These are phyloP conservation scores for Malassezia sympodialis DNA, from an alignment of 1,284 basidiomycete genomes.

Conservation along the genomic window DNA sequence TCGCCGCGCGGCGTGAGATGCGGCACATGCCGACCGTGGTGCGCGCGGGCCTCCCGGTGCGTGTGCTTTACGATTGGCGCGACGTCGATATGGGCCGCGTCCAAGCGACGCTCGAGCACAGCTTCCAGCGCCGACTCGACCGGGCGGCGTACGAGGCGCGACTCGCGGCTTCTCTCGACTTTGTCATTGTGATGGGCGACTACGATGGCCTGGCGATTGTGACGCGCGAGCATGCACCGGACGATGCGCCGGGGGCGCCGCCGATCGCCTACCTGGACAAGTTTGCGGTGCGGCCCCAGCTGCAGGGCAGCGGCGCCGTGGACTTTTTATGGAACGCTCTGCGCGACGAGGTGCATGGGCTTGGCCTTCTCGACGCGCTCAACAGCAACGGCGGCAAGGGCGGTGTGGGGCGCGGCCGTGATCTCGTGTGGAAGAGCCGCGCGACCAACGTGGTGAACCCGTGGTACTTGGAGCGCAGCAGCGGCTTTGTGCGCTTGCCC, in stretches of 20 bases:
- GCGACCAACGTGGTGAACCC: constrained; percentile 92
- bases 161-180: constrained; percentile 69
- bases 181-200: constrained; percentile 87
- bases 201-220: constrained; percentile 92
- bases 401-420: constrained; percentile 77
- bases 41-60: constrained; percentile 75
- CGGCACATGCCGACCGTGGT: constrained; percentile 85
- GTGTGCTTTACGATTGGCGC: constrained; percentile 60
- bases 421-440: constrained; percentile 89
- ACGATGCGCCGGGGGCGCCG: constrained; percentile 22
- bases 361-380: constrained; percentile 81
- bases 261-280: constrained; percentile 90
- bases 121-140: constrained; percentile 70
- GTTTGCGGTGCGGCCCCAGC: constrained; percentile 84
- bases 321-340: constrained; percentile 98
- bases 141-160: constrained; percentile 67
- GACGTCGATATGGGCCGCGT: constrained; percentile 67
- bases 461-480: constrained; percentile 96
- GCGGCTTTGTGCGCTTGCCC: constrained; percentile 68
- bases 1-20: constrained; percentile 74
- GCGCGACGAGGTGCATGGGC: constrained; percentile 94
- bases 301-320: constrained; percentile 96
- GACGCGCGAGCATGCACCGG: constrained; percentile 61
- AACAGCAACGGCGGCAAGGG: constrained; percentile 79
- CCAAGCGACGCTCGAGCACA: constrained; percentile 70